A percentile compares a stretch with the other conserved stretches of the same genome.
These are phyloP conservation scores for Ceratocystis ficicola DNA, from an alignment of 2,329 filamentous ascomycete species.

Conservation along the genomic window DNA sequence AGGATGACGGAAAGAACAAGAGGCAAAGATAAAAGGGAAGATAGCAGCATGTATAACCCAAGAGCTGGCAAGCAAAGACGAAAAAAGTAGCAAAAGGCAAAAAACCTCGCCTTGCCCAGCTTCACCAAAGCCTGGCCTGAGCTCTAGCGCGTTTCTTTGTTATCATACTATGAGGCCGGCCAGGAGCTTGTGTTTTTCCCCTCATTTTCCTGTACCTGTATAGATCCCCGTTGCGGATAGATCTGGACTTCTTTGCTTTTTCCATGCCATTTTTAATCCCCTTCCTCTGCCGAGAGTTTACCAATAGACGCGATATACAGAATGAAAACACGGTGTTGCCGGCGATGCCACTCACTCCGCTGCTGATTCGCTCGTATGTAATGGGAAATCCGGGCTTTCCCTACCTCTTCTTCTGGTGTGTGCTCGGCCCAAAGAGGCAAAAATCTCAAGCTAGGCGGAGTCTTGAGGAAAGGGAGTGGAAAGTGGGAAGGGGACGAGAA, in stretches of 20 bases:
- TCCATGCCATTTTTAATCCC: not conserved
- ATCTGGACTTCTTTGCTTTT: not conserved
- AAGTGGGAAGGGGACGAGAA: not conserved
- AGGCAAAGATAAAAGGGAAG: not conserved
- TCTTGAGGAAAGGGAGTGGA: not conserved
- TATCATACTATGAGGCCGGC: not conserved
- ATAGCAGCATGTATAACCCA: not conserved
- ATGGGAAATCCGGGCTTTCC: not conserved
- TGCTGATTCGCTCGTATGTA: not conserved
- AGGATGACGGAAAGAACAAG: not conserved
- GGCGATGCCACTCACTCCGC: not conserved
- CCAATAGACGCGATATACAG: too few species aligned
- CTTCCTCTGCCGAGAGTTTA: not conserved
- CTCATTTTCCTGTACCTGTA: not conserved
- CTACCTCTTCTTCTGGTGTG: not conserved
- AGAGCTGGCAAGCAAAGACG: not conserved
- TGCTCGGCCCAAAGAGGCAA: not conserved
- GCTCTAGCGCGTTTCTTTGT: conserved; percentile 7
- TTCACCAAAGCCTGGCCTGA: not conserved
- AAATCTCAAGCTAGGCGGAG: not conserved
- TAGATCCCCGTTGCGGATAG: not conserved
- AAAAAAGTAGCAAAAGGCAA: not conserved
- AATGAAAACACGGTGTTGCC: not conserved
- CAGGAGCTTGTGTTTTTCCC: not conserved
- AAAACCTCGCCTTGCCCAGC: not conserved